phyloP scores from a whole-genome alignment of 2,329 filamentous ascomycete genomes.

The Aspergillus eucalypticola region DNA sequence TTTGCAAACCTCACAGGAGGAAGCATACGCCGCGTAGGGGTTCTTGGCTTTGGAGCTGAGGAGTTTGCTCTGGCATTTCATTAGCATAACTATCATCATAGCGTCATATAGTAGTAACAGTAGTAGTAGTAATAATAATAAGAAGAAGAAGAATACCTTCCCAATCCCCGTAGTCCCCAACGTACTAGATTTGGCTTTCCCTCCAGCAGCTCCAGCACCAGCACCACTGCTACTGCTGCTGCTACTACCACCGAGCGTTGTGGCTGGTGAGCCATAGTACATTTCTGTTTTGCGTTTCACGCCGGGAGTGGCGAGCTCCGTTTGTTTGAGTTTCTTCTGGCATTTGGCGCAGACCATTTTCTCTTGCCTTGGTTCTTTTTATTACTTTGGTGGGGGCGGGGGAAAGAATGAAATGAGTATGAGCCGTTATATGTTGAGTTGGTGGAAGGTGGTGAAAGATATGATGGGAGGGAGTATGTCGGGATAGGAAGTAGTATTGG shows the following conservation, averaged over 20 bases:
- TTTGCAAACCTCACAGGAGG: conserved; percentile 63
- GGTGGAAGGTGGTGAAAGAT: background rate
- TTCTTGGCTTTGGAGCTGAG: conserved; percentile 66
- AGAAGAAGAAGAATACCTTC: too few species aligned
- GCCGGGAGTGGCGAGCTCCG: conserved; percentile 62
- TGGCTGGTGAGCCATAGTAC: conserved; percentile 62
- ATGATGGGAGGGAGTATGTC: background rate
- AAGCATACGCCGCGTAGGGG: conserved; percentile 65
- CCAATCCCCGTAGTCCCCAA: conserved; percentile 60
- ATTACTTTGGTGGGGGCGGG: too few species aligned
- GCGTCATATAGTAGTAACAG: too few species aligned
- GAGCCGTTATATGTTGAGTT: too few species aligned
- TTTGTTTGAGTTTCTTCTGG: conserved; percentile 61
- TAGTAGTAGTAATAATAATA: too few species aligned
- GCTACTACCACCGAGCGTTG: conserved; percentile 36
- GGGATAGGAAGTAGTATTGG: background rate
- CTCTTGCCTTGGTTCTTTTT: too few species aligned
- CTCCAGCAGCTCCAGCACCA: background rate
- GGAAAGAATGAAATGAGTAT: too few species aligned
- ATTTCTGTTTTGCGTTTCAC: conserved; percentile 69
- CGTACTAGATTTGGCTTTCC: conserved; percentile 46
- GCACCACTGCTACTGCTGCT: conserved; percentile 9
- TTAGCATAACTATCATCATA: too few species aligned
- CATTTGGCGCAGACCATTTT: conserved; percentile 66
- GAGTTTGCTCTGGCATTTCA: conserved; percentile 58